A percentile compares a stretch with the other conserved stretches of the same genome.
phyloP scores from a whole-genome alignment of 495 filamentous ascomycete species.

The Antarctomyces pellizariae region DNA sequence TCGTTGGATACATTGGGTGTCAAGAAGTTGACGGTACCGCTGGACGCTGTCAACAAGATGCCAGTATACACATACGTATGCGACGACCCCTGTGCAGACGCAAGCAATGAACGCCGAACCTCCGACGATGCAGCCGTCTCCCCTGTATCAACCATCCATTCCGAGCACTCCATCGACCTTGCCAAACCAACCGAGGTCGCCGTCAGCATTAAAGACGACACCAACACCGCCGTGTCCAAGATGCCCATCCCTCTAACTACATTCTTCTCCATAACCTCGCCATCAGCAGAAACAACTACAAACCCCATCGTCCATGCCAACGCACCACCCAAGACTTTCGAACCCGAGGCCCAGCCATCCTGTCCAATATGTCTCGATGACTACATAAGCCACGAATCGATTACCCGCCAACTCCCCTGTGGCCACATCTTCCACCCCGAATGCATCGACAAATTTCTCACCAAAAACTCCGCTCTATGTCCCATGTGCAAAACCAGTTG shows the following conservation, averaged over 20 bases:
- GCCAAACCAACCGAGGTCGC: too few species aligned
- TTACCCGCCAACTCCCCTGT: slow-evolving; percentile 67
- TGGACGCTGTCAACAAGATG: slow-evolving; percentile 38
- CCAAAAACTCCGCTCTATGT: slow-evolving; percentile 49
- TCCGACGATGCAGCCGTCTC: too few species aligned
- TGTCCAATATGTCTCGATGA: slow-evolving; percentile 77
- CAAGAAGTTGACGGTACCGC: slow-evolving; percentile 47
- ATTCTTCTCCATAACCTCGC: slow-evolving; percentile 6
- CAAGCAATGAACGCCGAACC: slow-evolving; percentile 5
- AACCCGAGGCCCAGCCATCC: slow-evolving; percentile 38
- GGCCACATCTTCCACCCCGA: slow-evolving; percentile 77
- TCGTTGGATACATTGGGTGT: slow-evolving; percentile 64
- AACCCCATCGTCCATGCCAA: slow-evolving; percentile 4
- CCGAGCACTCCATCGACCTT: too few species aligned
- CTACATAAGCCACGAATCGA: slow-evolving; percentile 39
- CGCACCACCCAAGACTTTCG: slow-evolving; percentile 10
- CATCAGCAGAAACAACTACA: slow-evolving; percentile 5
- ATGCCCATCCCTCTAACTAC: slow-evolving; percentile 3
- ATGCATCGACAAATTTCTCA: slow-evolving; percentile 66
- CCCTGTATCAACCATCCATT: too few species aligned
- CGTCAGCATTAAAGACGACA: slow-evolving; percentile 1
- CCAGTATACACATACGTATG: slow-evolving; percentile 47
- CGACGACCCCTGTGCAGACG: slow-evolving; percentile 11
- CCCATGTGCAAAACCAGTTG: slow-evolving; percentile 69
- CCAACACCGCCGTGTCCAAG: slow-evolving; percentile 3